These are phyloP conservation scores for Hysterium pulicare DNA, from an alignment of 2,329 filamentous ascomycete genomes.

Conservation along the genomic window DNA sequence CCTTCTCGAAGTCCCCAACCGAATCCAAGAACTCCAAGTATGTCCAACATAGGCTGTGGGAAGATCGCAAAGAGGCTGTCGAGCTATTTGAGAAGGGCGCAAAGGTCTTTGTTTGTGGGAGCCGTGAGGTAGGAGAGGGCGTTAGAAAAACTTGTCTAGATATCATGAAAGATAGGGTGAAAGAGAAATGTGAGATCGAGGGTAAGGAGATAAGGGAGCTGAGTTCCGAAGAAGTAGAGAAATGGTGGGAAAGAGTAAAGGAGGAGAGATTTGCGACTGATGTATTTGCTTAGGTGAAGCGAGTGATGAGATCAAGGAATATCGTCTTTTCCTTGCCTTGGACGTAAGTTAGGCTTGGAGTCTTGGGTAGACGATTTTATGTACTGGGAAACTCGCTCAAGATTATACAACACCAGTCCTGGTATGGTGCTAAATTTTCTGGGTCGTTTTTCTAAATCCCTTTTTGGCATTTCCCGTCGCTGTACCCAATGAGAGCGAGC, in stretches of 20 bases:
- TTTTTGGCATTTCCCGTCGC: no score
- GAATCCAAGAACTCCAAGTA: conserved; percentile 50
- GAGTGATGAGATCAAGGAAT: no score
- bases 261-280: conserved; percentile 48
- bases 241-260: conserved; percentile 46
- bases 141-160: conserved; percentile 40
- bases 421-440: no score
- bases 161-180: conserved; percentile 44
- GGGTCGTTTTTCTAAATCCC: no score
- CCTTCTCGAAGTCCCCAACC: conserved; percentile 51
- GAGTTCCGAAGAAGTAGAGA: conserved; percentile 40
- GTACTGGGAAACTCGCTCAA: no score
- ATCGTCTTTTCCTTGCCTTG: no score
- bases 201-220: conserved; percentile 31
- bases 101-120: conserved; percentile 65
- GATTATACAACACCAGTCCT: no score
- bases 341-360: no score
- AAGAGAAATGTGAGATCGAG: conserved; percentile 32
- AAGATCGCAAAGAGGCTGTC: conserved; percentile 45
- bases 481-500: no score
- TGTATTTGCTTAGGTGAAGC: conserved; percentile 41
- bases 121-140: conserved; percentile 44
- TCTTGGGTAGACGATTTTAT: no score
- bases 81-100: conserved; percentile 49
- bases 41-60: conserved; percentile 52